Conservation (phyloP, 75 land plant species). For the Sequoia sempervirens region DNA sequence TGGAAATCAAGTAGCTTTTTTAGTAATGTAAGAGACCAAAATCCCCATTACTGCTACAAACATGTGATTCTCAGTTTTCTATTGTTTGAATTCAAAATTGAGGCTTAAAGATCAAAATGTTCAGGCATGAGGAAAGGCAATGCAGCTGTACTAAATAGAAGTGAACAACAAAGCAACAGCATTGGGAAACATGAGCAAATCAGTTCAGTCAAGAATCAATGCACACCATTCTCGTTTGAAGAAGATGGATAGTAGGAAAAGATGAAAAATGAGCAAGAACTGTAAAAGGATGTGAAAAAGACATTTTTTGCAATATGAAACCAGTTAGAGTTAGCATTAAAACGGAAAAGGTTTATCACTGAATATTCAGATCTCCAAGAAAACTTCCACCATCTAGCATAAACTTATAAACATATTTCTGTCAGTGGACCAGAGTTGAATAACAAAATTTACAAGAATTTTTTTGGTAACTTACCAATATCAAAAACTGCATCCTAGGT, state of each 20-base stretch:
- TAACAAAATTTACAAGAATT: background rate
- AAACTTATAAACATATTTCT: too few species aligned
- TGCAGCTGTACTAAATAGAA: background rate
- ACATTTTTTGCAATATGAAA: background rate
- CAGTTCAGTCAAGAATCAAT: background rate
- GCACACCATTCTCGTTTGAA: background rate
- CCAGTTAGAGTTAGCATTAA: background rate
- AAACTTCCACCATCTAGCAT: background rate
- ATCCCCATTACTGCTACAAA: background rate
- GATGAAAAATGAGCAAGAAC: background rate
- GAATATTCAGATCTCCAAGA: background rate
- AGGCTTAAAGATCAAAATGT: background rate
- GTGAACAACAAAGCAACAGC: background rate
- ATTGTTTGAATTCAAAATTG: background rate
- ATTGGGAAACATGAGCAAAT: background rate
- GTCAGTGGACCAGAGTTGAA: background rate
- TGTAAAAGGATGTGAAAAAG: background rate
- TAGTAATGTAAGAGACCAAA: background rate
- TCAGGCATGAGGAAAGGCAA: background rate
- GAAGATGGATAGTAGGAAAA: background rate
- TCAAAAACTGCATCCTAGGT: background rate
- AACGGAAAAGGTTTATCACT: background rate
- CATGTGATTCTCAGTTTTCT: background rate
- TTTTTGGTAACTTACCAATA: background rate
- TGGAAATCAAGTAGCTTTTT: background rate